Evolutionary conservation across 2,329 filamentous ascomycete species (phyloP).

Genomic region (Beauveria sp.): DNA sequence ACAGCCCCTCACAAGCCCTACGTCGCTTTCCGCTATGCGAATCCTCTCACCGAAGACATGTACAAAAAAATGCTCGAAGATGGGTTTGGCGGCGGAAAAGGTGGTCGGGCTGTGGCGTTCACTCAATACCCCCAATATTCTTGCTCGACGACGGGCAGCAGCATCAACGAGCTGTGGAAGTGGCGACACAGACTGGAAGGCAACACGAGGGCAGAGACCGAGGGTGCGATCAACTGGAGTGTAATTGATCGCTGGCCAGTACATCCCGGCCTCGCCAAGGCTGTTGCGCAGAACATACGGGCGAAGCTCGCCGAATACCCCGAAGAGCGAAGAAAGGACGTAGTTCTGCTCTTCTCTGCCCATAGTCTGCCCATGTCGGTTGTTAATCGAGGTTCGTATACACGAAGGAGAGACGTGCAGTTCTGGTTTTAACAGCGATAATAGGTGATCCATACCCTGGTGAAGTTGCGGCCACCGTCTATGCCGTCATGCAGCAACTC

Average conservation of each 20-base stretch:
- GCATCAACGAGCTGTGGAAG: constrained; percentile 95
- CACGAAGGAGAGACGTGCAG: not conserved
- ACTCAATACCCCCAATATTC: constrained; percentile 98
- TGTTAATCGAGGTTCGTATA: constrained; percentile 69
- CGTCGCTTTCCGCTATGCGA: constrained; percentile 91
- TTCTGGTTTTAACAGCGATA: constrained; percentile 20
- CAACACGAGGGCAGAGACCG: constrained; percentile 47
- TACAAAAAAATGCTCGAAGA: constrained; percentile 77
- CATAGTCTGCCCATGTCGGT: constrained; percentile 97
- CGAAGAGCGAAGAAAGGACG: constrained; percentile 67
- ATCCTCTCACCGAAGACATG: constrained; percentile 90
- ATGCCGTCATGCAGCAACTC: constrained; percentile 91
- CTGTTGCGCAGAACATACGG: constrained; percentile 89
- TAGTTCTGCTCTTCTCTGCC: constrained; percentile 86
- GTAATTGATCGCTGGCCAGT: constrained; percentile 96
- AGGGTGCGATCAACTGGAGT: constrained; percentile 83
- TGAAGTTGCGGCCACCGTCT: constrained; percentile 91
- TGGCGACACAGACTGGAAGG: constrained; percentile 86
- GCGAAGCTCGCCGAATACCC: constrained; percentile 78
- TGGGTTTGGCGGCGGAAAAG: constrained; percentile 81
- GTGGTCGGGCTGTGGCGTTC: constrained; percentile 92
- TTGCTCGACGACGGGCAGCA: constrained; percentile 94
- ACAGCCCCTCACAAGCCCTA: constrained; percentile 97
- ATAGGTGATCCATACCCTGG: constrained; percentile 86
- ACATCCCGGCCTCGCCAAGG: constrained; percentile 84